Evolutionary conservation across 805 yeast genomes (phyloP).

Genomic region (Candida sithepensis): DNA sequence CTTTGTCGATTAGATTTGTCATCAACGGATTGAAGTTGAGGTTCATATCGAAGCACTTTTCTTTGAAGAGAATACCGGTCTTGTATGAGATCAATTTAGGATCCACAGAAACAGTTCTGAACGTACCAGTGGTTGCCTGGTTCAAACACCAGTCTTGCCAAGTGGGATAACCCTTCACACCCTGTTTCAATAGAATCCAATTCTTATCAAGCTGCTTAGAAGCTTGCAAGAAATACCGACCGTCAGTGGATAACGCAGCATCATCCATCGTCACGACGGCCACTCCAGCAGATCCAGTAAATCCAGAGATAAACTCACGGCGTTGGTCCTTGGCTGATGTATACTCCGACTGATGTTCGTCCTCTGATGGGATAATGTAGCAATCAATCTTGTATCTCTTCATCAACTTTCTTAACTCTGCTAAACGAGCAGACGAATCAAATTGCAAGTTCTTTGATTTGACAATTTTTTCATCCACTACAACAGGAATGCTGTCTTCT

Average conservation of each 20-base stretch:
- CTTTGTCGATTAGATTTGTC: conserved; percentile 66
- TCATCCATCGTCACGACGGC: conserved; percentile 71
- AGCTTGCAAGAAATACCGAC: conserved; percentile 92
- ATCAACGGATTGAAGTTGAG: conserved; percentile 49
- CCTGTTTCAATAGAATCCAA: conserved; percentile 82
- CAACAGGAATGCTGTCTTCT: neutral
- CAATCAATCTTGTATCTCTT: conserved; percentile 41
- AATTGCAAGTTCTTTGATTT: conserved; percentile 8
- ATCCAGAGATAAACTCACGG: conserved; percentile 78
- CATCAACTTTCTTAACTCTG: conserved; percentile 42
- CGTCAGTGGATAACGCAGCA: conserved; percentile 89
- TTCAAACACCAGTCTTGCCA: conserved; percentile 81
- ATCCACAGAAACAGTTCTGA: conserved; percentile 72
- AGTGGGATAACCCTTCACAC: conserved; percentile 60
- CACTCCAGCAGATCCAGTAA: conserved; percentile 90
- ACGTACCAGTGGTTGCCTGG: conserved; percentile 43
- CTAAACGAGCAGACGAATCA: conserved; percentile 36
- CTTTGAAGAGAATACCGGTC: conserved; percentile 39
- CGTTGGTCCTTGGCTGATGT: conserved; percentile 79
- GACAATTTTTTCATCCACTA: neutral
- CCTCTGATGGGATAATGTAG: conserved; percentile 71
- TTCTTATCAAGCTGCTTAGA: conserved; percentile 70
- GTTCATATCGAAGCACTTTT: conserved; percentile 30
- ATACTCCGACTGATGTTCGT: conserved; percentile 91
- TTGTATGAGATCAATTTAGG: conserved; percentile 64